Base-by-base conservation (phyloP, 2,329 filamentous ascomycete genomes). In the Arachnomyces sp. region DNA sequence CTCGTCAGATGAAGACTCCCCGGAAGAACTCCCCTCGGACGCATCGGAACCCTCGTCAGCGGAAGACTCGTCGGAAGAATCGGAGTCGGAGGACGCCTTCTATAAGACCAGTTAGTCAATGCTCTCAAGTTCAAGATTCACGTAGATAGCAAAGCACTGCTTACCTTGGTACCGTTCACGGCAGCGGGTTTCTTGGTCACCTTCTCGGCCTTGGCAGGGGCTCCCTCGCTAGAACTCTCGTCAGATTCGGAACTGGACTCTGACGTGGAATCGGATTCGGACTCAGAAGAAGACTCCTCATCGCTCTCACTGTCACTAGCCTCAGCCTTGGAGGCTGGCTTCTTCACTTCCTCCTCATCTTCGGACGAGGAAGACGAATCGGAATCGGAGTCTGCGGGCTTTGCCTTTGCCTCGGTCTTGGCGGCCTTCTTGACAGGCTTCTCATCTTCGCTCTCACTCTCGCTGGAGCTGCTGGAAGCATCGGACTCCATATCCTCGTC, bases 401-500 rank as follows among this genome's bases (percentile, higher is more conserved):
- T 50, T 15, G 50, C 51, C n/a, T 50, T 49, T 32, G 55, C 56
- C 6, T 48, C 49, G 33, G 54, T 25, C 20, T 25, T 59, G 50
- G 55, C 56, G 39, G 44, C 38, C 41, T 54, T 49, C 50, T 61
- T 59, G 45, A 51, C 45, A 36, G 52, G 49, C 38, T 60, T 54
- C 39, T 59, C 50, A 30, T 49, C 49, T 17, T 50, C 50, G 18
- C 49, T 52, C 8, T 54, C 52, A 20, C 46, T 51, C 28, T 47
- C 44, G 31, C 36, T 40, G n/a, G n/a, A n/a, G 42, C 39, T 39
- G 38, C 28, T n/a, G 16, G 31, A 28, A 38, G 37, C 55, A 35
- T 52, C 52, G 46, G 41, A 52, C 48, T 64, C 49, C 48, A 51
- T 61, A 43, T 64, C 61, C 42, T 63, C 59, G 44, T 64, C 61